phyloP scores from a whole-genome alignment of 371 early-diverging fungal species.

The Cokeromyces recurvatus region DNA sequence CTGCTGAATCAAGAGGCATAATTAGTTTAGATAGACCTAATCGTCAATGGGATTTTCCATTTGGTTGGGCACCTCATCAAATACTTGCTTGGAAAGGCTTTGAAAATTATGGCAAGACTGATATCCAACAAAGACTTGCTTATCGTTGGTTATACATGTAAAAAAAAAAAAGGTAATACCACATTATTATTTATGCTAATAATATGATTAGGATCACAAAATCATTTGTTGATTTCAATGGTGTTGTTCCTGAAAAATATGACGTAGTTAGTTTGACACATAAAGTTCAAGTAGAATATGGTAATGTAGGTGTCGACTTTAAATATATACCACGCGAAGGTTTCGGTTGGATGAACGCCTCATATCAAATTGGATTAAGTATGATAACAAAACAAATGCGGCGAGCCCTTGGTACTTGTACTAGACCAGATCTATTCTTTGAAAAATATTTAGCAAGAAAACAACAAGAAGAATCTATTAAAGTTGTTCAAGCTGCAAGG shows the following conservation, averaged over 20 bases:
- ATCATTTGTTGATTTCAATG: constrained; percentile 62
- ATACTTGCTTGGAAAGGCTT: constrained; percentile 89
- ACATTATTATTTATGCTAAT: not conserved
- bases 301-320: constrained; percentile 91
- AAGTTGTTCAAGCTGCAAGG: constrained; percentile 16
- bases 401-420: constrained; percentile 77
- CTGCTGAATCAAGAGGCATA: constrained; percentile 70
- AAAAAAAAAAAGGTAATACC: constrained; percentile 5
- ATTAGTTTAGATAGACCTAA: constrained; percentile 56
- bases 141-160: constrained; percentile 91
- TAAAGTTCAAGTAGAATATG: constrained; percentile 89
- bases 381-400: constrained; percentile 69
- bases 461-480: not conserved
- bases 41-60: not conserved
- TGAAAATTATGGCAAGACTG: constrained; percentile 66
- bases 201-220: constrained; percentile 63
- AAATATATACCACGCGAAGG: constrained; percentile 90
- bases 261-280: constrained; percentile 91
- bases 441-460: constrained; percentile 12
- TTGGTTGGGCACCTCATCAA: constrained; percentile 88
- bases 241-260: constrained; percentile 83
- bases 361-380: constrained; percentile 78
- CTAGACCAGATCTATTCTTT: constrained; percentile 69
- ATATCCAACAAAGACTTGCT: constrained; percentile 66
- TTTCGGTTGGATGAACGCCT: constrained; percentile 98